Base-by-base conservation (phyloP, 2,329 filamentous ascomycete species). In the Fusarium coicis region DNA sequence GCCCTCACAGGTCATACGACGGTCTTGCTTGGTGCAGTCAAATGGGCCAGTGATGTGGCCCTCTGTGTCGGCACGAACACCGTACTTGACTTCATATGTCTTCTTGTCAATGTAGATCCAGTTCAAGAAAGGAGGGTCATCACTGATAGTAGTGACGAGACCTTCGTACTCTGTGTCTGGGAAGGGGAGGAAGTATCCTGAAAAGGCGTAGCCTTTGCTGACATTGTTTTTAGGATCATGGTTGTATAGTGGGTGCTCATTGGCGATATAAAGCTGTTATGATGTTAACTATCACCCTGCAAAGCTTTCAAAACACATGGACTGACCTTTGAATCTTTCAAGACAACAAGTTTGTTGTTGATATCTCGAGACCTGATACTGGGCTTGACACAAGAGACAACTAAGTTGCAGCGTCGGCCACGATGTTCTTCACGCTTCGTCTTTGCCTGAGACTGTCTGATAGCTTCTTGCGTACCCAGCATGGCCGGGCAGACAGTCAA, bases 161-260 rank as follows among this genome's bases (percentile, higher is more conserved):
- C 85, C 85, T 42, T 85, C 82, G 47, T 84, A 82, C 32, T 79
- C 66, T n/a, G 82, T 71, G n/a, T 88, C 88, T 7, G 88, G 88
- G 70, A 89, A 90, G 4, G 88, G 87, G 28, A 90, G 80, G 71
- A 85, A 90, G 74, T 90, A 90, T 32, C 88, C 88, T 7, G 86
- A 83, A 74, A 88, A 90, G 0, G 85, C 84, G 75, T 90, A 87
- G 7, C 86, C 81, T 16, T 83, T 86, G 58, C 86, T 87, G 26
- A 88, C 83, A 70, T 86, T 87, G 40, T 78, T 74, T 65, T 72
- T 71, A 19, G 74, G 42, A 19, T 77, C 74, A 46, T 74, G 70
- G 21, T 77, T 76, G 30, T 78, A 76, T 18, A 77, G 44, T 4
- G 76, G 76, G 43, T 77, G 73, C 39, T 78, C 75, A 53, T 78